Conservation (phyloP, 164 flowering plant species). For the Platanus orientalis region DNA sequence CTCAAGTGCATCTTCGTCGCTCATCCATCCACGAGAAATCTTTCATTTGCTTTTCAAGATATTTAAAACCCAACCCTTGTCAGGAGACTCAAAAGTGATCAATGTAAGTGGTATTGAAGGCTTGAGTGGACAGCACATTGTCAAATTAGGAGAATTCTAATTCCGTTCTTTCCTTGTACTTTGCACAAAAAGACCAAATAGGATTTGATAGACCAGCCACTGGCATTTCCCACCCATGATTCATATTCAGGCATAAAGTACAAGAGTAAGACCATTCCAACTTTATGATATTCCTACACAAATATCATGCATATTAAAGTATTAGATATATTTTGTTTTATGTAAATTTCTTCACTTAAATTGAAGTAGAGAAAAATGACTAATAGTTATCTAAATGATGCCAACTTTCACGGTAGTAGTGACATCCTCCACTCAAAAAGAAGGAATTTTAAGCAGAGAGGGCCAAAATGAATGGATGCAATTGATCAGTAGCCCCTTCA, state of each 20-base stretch:
- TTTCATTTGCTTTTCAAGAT: conserved; percentile 63
- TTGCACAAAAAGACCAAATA: conserved; percentile 65
- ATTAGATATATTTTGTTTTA: no score
- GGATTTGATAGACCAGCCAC: conserved; percentile 81
- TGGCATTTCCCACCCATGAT: conserved; percentile 62
- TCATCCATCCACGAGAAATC: conserved; percentile 77
- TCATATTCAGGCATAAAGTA: conserved; percentile 92
- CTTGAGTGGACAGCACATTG: no score
- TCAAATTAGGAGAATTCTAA: background rate
- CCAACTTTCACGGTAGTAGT: conserved; percentile 93
- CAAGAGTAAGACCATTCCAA: conserved; percentile 49
- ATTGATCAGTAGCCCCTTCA: conserved; percentile 83
- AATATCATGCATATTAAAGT: no score
- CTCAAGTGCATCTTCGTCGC: conserved; percentile 88
- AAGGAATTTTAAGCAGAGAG: conserved; percentile 77
- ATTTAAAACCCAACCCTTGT: conserved; percentile 85
- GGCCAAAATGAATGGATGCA: conserved; percentile 97
- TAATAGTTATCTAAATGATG: background rate
- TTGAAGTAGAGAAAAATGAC: no score
- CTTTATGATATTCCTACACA: conserved; percentile 57
- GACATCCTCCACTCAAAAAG: conserved; percentile 78
- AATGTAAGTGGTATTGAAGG: no score
- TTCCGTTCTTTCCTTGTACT: background rate
- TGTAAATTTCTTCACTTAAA: no score
- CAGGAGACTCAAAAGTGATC: background rate